Base-by-base conservation (phyloP, 2,329 filamentous ascomycete genomes). In the Fusarium stilboides region DNA sequence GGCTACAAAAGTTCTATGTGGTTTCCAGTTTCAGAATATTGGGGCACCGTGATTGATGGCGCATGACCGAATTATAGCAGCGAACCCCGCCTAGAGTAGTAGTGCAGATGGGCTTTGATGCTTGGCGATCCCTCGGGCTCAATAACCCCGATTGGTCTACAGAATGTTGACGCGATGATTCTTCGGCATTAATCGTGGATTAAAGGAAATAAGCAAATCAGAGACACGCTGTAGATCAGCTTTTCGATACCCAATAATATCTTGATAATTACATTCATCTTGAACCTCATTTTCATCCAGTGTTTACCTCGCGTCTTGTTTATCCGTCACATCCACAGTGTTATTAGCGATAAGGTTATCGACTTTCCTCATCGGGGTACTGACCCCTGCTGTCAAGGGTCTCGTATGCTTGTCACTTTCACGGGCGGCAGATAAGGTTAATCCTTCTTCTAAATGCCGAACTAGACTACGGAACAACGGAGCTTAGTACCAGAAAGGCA, bases 131-230 rank as follows among this genome's bases (percentile, higher is more conserved):
- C 9, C 14, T 44, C 60, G 58, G 58, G 39, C 7, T 49, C 37
- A 39, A 36, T 28, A 57, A 22, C 33, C 49, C 60, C 28, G 28
- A 10, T 31, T 31, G 28, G 28, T 31, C 28, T 12, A 31, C 13
- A 37, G 6, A 13, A 37, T 24, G 52, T 31, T 55, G 17, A 55
- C 52, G 10, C 28, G 28, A 31, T 31, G 28, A 31, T 81, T 81
- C 73, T 31, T 31, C 28, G 28, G 28, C 28, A 31, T 31, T 31
- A 12, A 31, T 31, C 28, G 28, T 31, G 13, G 28, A 31, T 31
- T 31, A 10, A 3, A 31, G 28, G 28, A 10, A 31, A 31, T 31
- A 31, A 31, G 28, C 28, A 9, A 10, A 31, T 31, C 28, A 31
- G 28, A 10, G 28, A 31, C 28, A 31, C 28, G 28, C 10, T 31